Conservation (phyloP, 768 basidiomycete genomes). For the Russula foetens region DNA sequence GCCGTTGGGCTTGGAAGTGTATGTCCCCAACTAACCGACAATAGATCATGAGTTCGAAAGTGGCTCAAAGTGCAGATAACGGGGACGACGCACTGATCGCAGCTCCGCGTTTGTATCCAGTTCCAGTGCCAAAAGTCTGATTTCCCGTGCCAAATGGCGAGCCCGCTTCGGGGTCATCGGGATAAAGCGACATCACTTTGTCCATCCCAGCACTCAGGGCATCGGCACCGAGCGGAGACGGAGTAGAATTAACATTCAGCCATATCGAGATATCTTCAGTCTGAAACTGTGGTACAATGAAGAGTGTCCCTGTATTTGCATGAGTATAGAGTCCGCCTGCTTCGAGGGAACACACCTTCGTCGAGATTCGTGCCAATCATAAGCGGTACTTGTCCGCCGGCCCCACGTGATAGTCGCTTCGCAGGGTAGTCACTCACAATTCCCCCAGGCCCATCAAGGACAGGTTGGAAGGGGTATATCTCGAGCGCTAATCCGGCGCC, state of each 20-base stretch:
- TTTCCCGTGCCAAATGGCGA: conserved; percentile 41
- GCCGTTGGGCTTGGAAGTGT: conserved; percentile 32
- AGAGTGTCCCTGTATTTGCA: conserved; percentile 28
- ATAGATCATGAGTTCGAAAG: no score
- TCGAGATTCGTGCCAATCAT: conserved; percentile 39
- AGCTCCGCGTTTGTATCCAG: conserved; percentile 32
- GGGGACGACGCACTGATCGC: conserved; percentile 23
- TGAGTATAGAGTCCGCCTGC: neutral
- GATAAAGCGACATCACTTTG: conserved; percentile 33
- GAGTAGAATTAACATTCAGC: conserved; percentile 11
- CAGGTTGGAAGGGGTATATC: conserved; percentile 31
- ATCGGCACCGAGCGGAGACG: conserved; percentile 11
- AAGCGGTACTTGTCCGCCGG: conserved; percentile 35
- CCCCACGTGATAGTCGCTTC: conserved; percentile 25
- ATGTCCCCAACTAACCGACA: conserved; percentile 30
- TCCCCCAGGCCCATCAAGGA: conserved; percentile 36
- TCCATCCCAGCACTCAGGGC: conserved; percentile 21
- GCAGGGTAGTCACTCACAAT: conserved; percentile 35
- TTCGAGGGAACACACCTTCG: conserved; percentile 31
- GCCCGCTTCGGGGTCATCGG: conserved; percentile 34
- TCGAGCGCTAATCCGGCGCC: conserved; percentile 24
- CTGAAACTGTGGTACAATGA: conserved; percentile 24
- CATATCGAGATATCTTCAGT: neutral
- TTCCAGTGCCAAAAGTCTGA: conserved; percentile 36
- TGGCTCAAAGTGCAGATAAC: neutral